These are phyloP conservation scores for Proliferodiscus dingleyae DNA, from an alignment of 2,329 filamentous ascomycete genomes.

Conservation along the genomic window DNA sequence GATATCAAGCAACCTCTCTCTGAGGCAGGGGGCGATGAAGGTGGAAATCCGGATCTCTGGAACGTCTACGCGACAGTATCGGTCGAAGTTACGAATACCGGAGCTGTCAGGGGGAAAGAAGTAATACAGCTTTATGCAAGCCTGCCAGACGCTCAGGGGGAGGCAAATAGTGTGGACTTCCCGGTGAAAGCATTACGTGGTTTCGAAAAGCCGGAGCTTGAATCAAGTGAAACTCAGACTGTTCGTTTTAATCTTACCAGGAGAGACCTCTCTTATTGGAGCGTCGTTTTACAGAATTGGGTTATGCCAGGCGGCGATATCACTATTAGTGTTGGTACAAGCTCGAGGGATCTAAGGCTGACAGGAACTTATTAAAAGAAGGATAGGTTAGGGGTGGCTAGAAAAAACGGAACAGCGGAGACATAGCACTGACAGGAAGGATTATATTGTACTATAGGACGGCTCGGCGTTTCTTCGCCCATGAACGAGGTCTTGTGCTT, in stretches of 20 bases:
- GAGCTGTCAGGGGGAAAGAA: constrained; percentile 42
- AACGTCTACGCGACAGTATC: constrained; percentile 50
- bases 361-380: constrained; percentile 23
- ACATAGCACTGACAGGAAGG: too few species aligned
- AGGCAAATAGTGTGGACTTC: constrained; percentile 44
- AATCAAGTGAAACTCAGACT: constrained; percentile 44
- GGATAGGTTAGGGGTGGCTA: neutral
- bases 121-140: constrained; percentile 55
- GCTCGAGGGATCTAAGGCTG: constrained; percentile 33
- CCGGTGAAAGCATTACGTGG: constrained; percentile 64
- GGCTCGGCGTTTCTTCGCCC: too few species aligned
- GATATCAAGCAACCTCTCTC: constrained; percentile 42
- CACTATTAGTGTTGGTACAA: constrained; percentile 37
- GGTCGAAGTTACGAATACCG: constrained; percentile 56
- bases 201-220: constrained; percentile 64
- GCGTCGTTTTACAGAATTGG: constrained; percentile 63
- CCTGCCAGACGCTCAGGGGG: constrained; percentile 28
- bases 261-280: constrained; percentile 69
- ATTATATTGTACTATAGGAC: too few species aligned
- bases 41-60: constrained; percentile 52
- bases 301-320: constrained; percentile 48
- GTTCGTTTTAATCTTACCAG: constrained; percentile 57
- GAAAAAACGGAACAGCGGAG: neutral
- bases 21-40: constrained; percentile 57
- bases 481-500: too few species aligned